These are phyloP conservation scores for Metroxylon sagu DNA, from an alignment of 176 grass and related monocot species.

Conservation along the genomic window DNA sequence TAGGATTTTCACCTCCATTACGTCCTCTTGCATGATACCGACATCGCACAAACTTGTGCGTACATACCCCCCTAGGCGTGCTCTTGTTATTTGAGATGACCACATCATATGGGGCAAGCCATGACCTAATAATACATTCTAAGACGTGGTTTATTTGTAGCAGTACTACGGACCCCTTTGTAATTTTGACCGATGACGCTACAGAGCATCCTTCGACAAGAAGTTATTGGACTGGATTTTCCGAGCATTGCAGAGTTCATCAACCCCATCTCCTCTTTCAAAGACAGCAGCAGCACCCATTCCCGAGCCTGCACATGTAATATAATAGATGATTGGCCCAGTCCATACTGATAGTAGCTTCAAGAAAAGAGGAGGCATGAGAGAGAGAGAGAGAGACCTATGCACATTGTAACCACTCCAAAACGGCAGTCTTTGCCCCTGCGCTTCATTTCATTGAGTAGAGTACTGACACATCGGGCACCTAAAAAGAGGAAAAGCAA, in stretches of 20 bases:
- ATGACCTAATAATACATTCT: no score
- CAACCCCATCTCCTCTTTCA: conserved; percentile 65
- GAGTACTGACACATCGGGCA: conserved; percentile 68
- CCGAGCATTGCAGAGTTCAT: conserved; percentile 54
- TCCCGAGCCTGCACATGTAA: conserved; percentile 41
- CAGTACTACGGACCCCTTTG: no score
- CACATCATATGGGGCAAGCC: no score
- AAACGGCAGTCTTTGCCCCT: conserved; percentile 92
- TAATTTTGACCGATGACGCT: background rate
- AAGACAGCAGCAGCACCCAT: conserved; percentile 96
- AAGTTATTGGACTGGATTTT: conserved; percentile 39
- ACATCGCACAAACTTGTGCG: no score
- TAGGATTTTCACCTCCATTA: no score
- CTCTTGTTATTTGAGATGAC: no score
- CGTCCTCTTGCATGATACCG: no score
- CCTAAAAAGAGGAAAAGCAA: conserved; percentile 27
- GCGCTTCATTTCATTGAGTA: conserved; percentile 97
- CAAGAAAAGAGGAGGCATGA: no score
- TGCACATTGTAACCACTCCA: conserved; percentile 87
- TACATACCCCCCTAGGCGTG: no score
- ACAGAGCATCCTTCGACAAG: conserved; percentile 46
- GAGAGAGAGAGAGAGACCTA: conserved; percentile 24
- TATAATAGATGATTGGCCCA: background rate
- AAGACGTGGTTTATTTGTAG: no score
- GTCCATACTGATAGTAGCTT: background rate